phyloP scores from a whole-genome alignment of 1,139 yeast genomes.

The Yamadazyma jaroonii region DNA sequence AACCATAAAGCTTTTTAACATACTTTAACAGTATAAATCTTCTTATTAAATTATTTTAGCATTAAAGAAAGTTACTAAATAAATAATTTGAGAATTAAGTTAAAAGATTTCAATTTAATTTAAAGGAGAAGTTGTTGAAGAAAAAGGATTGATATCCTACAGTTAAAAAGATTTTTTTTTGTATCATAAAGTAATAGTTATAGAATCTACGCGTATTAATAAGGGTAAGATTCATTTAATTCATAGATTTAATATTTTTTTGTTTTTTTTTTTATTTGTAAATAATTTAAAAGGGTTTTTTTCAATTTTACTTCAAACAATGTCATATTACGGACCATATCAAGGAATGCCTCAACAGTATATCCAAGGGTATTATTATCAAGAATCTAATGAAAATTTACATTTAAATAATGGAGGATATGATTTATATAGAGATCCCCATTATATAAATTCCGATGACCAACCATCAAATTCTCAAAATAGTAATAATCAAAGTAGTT shows the following conservation, averaged over 20 bases:
- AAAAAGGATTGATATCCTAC: too few relatives aligned
- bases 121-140: too few relatives aligned
- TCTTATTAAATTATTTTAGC: too few relatives aligned
- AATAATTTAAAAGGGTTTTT: not conserved
- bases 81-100: too few relatives aligned
- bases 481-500: conserved; percentile 1
- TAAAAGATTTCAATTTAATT: too few relatives aligned
- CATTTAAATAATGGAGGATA: conserved; percentile 6
- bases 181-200: not conserved
- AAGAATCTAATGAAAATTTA: conserved; percentile 14
- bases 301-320: conserved; percentile 14
- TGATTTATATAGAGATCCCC: conserved; percentile 10
- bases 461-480: not conserved
- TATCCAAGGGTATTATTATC: conserved; percentile 32
- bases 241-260: not conserved
- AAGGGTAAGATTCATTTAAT: too few relatives aligned
- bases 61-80: too few relatives aligned
- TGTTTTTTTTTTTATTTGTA: not conserved
- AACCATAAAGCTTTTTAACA: not conserved
- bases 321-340: conserved; percentile 48
- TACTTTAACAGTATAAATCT: too few relatives aligned
- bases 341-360: conserved; percentile 41
- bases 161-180: conserved; percentile 1
- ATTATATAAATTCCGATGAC: not conserved
- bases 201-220: too few relatives aligned